A percentile compares a stretch with the other conserved stretches of the same genome.
Evolutionary conservation across 495 filamentous ascomycete genomes (phyloP).

Genomic region (Aspergillus ellipticus): DNA sequence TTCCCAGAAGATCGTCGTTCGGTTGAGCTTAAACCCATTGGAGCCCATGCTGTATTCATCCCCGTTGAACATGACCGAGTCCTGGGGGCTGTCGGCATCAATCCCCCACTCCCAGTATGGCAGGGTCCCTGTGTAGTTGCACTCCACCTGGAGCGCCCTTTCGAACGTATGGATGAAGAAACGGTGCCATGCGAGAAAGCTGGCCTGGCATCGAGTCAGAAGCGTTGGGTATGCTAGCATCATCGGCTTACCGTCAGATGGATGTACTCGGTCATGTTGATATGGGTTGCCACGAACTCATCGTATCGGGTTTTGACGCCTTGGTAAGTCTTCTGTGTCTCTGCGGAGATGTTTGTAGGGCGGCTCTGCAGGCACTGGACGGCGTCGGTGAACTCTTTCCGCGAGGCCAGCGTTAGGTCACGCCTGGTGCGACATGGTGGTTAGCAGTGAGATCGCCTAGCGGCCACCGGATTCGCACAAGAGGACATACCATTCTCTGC

Average conservation of each 20-base stretch:
- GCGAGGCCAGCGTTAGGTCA: not conserved
- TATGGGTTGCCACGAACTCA: slow-evolving; percentile 3
- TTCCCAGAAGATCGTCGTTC: not conserved
- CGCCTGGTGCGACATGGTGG: not conserved
- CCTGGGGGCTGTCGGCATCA: not conserved
- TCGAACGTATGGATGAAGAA: slow-evolving; percentile 6
- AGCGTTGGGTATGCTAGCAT: not conserved
- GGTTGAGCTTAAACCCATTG: not conserved
- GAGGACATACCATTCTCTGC: no score
- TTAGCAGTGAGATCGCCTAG: no score
- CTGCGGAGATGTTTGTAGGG: not conserved
- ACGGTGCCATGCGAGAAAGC: slow-evolving; percentile 10
- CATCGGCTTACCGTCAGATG: not conserved
- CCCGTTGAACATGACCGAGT: slow-evolving; percentile 1
- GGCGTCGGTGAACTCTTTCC: not conserved
- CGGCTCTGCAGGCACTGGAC: not conserved
- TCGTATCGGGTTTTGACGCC: not conserved
- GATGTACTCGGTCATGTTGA: not conserved
- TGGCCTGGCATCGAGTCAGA: not conserved
- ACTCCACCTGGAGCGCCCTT: not conserved
- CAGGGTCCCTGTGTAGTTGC: slow-evolving; percentile 4
- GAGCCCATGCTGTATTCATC: not conserved
- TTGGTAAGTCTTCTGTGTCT: not conserved
- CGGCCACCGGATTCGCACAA: no score
- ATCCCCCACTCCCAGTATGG: slow-evolving; percentile 12